A percentile compares a stretch with the other conserved stretches of the same genome.
These are phyloP conservation scores for Plasmodium sp. DNA, from an alignment of 169 alveolate species.

Conservation along the genomic window DNA sequence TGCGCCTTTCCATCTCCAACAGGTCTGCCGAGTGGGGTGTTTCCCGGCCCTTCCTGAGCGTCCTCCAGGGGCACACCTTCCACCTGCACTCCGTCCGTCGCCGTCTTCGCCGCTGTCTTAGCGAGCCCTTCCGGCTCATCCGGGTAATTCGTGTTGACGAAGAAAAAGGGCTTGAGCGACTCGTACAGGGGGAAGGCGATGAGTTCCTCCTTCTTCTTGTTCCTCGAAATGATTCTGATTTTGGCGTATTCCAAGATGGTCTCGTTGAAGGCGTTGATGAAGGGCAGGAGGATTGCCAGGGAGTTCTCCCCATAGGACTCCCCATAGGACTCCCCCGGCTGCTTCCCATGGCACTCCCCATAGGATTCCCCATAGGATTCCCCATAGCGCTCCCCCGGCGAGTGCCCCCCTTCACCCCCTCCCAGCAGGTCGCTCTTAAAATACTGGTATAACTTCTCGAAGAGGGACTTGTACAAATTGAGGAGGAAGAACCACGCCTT, in stretches of 20 bases:
- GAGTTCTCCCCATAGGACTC: neutral
- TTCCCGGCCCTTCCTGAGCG: neutral
- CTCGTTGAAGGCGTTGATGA: constrained; percentile 21
- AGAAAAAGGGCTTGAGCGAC: constrained; percentile 66
- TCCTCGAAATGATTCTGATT: constrained; percentile 36
- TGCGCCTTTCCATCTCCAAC: neutral
- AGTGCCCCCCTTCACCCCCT: neutral
- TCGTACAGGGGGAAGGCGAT: constrained; percentile 69
- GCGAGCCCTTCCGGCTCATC: neutral
- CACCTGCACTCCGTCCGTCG: neutral
- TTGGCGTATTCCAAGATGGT: constrained; percentile 47
- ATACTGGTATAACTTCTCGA: constrained; percentile 37
- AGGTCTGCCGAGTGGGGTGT: neutral
- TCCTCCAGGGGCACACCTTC: neutral
- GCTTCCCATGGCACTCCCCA: neutral
- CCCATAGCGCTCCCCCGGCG: neutral
- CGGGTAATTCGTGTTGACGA: constrained; percentile 10
- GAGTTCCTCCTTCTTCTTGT: constrained; percentile 69
- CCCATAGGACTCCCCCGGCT: neutral
- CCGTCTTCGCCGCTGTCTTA: neutral
- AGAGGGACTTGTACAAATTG: constrained; percentile 16
- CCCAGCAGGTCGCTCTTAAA: neutral
- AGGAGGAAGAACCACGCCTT: constrained; percentile 52
- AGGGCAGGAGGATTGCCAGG: constrained; percentile 12
- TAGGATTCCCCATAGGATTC: too few species aligned